Evolutionary conservation across 2,329 filamentous ascomycete genomes (phyloP).

Genomic region (Grosmannia clavigera): DNA sequence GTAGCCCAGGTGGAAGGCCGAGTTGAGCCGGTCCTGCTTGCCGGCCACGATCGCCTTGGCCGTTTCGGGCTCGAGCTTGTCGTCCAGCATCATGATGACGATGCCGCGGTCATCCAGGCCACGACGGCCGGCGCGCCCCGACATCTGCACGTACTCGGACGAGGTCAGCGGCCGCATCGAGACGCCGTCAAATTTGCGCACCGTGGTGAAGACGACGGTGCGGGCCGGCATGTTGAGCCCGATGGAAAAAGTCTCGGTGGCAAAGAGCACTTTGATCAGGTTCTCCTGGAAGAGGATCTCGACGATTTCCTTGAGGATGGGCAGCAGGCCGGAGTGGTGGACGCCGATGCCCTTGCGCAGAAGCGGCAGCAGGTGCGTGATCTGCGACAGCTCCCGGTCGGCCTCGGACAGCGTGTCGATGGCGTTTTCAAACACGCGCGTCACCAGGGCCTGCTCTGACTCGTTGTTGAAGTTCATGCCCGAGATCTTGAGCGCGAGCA

Average conservation of each 20-base stretch:
- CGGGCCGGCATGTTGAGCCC: constrained; percentile 98
- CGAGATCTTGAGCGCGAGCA: constrained; percentile 76
- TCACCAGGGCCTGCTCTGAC: constrained; percentile 87
- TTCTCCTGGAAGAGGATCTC: constrained; percentile 98
- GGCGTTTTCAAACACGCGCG: constrained; percentile 85
- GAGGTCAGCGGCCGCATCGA: constrained; percentile 74
- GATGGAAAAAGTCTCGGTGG: constrained; percentile 97
- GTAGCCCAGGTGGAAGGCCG: constrained; percentile 93
- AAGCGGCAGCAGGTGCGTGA: constrained; percentile 78
- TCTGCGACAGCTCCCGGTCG: constrained; percentile 79
- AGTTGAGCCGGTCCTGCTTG: constrained; percentile 93
- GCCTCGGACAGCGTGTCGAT: constrained; percentile 88
- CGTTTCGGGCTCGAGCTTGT: constrained; percentile 88
- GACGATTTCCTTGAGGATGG: constrained; percentile 95
- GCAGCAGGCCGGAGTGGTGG: constrained; percentile 89
- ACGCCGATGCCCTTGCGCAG: constrained; percentile 88
- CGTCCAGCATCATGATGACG: constrained; percentile 99
- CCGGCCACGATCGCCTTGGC: constrained; percentile 93
- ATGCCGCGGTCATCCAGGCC: constrained; percentile 96
- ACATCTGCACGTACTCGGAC: constrained; percentile 98
- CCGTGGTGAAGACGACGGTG: constrained; percentile 96
- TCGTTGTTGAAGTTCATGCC: constrained; percentile 90
- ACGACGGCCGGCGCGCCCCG: constrained; percentile 88
- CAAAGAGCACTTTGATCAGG: constrained; percentile 93
- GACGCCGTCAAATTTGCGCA: constrained; percentile 87